phyloP scores from a whole-genome alignment of 208 protist genomes.

The Phytomonas serpens region DNA sequence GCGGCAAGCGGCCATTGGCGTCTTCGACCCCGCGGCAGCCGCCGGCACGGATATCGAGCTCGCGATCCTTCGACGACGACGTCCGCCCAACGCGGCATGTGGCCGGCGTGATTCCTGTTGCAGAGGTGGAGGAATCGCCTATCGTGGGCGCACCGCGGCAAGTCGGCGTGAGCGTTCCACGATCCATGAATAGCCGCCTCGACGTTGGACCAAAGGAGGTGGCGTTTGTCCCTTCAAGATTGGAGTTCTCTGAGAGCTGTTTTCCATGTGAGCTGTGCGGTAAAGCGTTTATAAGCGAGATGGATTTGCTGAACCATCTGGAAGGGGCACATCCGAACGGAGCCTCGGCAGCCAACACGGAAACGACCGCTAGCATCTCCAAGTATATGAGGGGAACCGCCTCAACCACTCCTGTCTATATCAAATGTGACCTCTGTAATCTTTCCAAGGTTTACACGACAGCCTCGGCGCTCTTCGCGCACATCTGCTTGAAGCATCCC shows the following conservation, averaged over 20 bases:
- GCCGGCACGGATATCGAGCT: neutral
- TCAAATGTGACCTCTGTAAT: conserved; percentile 62
- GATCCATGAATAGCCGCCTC: neutral
- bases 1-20: neutral
- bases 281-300: conserved; percentile 38
- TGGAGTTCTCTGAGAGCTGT: conserved; percentile 26
- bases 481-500: conserved; percentile 82
- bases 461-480: conserved; percentile 72
- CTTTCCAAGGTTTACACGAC: conserved; percentile 51
- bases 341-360: neutral
- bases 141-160: neutral
- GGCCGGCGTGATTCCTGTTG: conserved; percentile 23
- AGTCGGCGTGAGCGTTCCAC: conserved; percentile 1
- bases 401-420: neutral
- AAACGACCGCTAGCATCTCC: neutral
- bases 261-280: conserved; percentile 85
- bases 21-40: conserved; percentile 2
- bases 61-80: neutral
- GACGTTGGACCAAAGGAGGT: neutral
- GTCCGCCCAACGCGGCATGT: conserved; percentile 21
- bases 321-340: conserved; percentile 29
- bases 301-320: conserved; percentile 71
- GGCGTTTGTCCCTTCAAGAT: neutral
- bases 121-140: conserved; percentile 11
- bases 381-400: neutral